Conservation (phyloP, 768 basidiomycete genomes). For the Boletus eberwhitei region DNA sequence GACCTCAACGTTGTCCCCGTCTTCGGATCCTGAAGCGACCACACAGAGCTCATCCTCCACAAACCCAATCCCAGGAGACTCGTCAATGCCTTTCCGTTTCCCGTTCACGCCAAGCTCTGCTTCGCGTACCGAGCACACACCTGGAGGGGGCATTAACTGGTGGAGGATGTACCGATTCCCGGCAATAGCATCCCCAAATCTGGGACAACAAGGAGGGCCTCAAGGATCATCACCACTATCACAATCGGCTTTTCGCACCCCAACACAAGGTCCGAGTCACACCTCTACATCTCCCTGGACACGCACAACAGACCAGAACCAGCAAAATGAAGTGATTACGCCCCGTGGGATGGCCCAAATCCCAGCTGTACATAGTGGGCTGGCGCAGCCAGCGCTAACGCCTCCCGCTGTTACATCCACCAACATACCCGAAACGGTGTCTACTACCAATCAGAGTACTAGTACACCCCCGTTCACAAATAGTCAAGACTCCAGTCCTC, state of each 20-base stretch:
- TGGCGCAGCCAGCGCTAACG: conserved; percentile 5
- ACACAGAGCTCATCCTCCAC: not conserved
- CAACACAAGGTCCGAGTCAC: conserved; percentile 21
- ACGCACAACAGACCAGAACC: conserved; percentile 13
- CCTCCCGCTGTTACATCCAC: conserved; percentile 12
- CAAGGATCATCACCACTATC: conserved; percentile 21
- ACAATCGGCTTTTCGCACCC: conserved; percentile 22
- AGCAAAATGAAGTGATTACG: conserved; percentile 20
- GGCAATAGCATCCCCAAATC: conserved; percentile 47
- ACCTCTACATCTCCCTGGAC: conserved; percentile 17
- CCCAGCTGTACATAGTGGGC: conserved; percentile 18
- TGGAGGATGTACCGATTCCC: conserved; percentile 85
- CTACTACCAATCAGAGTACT: conserved; percentile 10
- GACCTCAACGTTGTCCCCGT: conserved; percentile 1
- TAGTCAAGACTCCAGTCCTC: conserved; percentile 14
- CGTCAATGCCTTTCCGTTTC: conserved; percentile 31
- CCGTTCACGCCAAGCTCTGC: conserved; percentile 30
- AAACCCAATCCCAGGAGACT: conserved; percentile 11
- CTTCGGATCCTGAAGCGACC: not conserved
- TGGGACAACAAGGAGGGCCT: conserved; percentile 15
- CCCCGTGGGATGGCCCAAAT: conserved; percentile 13
- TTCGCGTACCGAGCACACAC: conserved; percentile 36
- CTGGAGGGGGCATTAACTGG: conserved; percentile 61
- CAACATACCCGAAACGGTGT: conserved; percentile 16
- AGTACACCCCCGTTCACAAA: conserved; percentile 2